Evolutionary conservation across 192 early-diverging fungal genomes (phyloP).

Genomic region (Backusella mclennaniae): DNA sequence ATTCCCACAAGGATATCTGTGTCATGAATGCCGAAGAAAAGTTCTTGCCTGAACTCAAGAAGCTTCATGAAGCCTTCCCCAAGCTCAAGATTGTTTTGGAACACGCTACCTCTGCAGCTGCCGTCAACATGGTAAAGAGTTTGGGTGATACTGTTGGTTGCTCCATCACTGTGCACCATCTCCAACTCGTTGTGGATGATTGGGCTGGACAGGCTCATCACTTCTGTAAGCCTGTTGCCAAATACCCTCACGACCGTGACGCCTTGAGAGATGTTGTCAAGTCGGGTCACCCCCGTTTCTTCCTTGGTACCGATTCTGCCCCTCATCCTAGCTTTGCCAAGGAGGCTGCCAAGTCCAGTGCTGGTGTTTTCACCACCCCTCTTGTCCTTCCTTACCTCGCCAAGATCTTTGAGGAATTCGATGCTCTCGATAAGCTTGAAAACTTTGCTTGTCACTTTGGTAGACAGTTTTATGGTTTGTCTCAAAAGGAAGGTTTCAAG

Average conservation of each 20-base stretch:
- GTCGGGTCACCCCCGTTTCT: slow-evolving; percentile 88
- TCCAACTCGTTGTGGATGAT: slow-evolving; percentile 90
- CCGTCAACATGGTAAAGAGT: slow-evolving; percentile 90
- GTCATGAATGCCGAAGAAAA: slow-evolving; percentile 95
- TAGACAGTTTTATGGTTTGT: slow-evolving; percentile 80
- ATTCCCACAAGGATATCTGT: slow-evolving; percentile 82
- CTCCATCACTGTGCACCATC: slow-evolving; percentile 94
- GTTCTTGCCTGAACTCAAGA: slow-evolving; percentile 82
- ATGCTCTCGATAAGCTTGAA: slow-evolving; percentile 75
- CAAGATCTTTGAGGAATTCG: slow-evolving; percentile 83
- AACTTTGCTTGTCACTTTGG: slow-evolving; percentile 87
- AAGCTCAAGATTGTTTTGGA: slow-evolving; percentile 94
- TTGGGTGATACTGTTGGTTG: slow-evolving; percentile 90
- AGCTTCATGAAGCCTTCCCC: slow-evolving; percentile 89
- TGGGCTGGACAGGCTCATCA: slow-evolving; percentile 97
- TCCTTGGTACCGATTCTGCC: slow-evolving; percentile 95
- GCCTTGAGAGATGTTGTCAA: slow-evolving; percentile 80
- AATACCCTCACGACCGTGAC: slow-evolving; percentile 87
- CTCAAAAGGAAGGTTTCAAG: slow-evolving; percentile 46
- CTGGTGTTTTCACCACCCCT: slow-evolving; percentile 93
- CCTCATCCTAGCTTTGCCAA: slow-evolving; percentile 89
- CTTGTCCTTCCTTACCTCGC: slow-evolving; percentile 84
- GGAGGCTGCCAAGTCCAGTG: slow-evolving; percentile 77
- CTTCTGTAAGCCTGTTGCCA: slow-evolving; percentile 99
- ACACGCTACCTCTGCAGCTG: slow-evolving; percentile 93